Conservation (phyloP, 2,329 filamentous ascomycete genomes). For the Talaromyces piceae region DNA sequence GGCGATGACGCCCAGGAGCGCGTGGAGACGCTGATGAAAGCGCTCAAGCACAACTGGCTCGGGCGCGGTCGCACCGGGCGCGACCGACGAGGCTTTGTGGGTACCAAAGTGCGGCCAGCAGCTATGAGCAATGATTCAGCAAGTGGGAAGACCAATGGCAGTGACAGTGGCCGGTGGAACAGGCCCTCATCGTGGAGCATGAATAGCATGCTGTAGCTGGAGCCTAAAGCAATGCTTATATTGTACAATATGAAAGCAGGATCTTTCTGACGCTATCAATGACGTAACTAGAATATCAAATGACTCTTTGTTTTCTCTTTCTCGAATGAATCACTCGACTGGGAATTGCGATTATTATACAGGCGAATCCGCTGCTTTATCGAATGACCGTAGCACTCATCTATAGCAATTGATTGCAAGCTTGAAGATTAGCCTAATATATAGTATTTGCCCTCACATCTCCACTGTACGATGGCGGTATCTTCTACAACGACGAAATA, state of each 20-base stretch:
- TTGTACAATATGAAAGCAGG: constrained; percentile 2
- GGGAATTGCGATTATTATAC: too few relatives aligned
- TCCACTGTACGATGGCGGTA: too few relatives aligned
- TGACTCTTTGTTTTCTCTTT: too few relatives aligned
- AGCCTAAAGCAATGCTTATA: neutral
- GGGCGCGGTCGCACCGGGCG: constrained; percentile 81
- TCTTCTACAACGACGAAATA: too few relatives aligned
- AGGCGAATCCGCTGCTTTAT: too few relatives aligned
- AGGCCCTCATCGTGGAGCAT: constrained; percentile 3
- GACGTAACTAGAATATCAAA: neutral
- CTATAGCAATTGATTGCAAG: too few relatives aligned
- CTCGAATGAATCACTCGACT: too few relatives aligned
- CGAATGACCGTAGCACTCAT: too few relatives aligned
- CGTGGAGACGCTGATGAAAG: constrained; percentile 75
- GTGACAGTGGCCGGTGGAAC: neutral
- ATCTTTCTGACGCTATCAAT: neutral
- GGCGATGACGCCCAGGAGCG: constrained; percentile 67
- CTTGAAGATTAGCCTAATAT: too few relatives aligned
- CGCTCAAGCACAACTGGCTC: constrained; percentile 95
- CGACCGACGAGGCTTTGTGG: constrained; percentile 84
- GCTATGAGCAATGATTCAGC: constrained; percentile 17
- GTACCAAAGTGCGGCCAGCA: constrained; percentile 45
- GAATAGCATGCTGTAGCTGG: constrained; percentile 2
- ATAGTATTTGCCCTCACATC: too few relatives aligned
- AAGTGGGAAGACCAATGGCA: constrained; percentile 13